phyloP scores from a whole-genome alignment of 257 asterid species.

The Gardenia jasminoides region DNA sequence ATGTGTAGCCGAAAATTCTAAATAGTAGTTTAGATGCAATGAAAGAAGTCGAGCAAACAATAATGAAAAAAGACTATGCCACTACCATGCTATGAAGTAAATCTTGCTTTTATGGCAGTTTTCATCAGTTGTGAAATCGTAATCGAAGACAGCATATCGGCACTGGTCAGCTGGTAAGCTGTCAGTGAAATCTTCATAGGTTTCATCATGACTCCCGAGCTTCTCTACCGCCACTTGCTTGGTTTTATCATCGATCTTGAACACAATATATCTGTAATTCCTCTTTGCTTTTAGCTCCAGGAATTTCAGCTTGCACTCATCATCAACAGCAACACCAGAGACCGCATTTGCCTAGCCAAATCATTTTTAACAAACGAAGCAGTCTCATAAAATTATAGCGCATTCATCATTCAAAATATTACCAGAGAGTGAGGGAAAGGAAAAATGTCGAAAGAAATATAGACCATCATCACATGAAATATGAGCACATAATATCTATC shows the following conservation, averaged over 20 bases:
- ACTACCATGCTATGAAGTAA: conserved; percentile 59
- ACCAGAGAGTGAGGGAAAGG: neutral
- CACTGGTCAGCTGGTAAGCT: conserved; percentile 57
- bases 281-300: conserved; percentile 66
- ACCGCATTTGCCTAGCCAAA: conserved; percentile 55
- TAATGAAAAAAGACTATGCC: neutral
- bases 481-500: neutral
- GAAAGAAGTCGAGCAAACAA: neutral
- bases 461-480: neutral
- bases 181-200: conserved; percentile 46
- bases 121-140: conserved; percentile 64
- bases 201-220: conserved; percentile 40
- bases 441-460: neutral
- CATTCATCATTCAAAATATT: neutral
- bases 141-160: conserved; percentile 66
- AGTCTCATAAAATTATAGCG: neutral
- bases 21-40: neutral
- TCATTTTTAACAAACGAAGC: neutral
- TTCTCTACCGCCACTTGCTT: conserved; percentile 59
- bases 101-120: conserved; percentile 74
- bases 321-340: conserved; percentile 65
- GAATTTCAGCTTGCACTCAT: conserved; percentile 69
- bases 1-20: neutral
- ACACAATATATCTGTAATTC: conserved; percentile 49
- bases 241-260: conserved; percentile 48